Conservation (phyloP, 306 rosid genomes). For the Dalbergia cultrata region DNA sequence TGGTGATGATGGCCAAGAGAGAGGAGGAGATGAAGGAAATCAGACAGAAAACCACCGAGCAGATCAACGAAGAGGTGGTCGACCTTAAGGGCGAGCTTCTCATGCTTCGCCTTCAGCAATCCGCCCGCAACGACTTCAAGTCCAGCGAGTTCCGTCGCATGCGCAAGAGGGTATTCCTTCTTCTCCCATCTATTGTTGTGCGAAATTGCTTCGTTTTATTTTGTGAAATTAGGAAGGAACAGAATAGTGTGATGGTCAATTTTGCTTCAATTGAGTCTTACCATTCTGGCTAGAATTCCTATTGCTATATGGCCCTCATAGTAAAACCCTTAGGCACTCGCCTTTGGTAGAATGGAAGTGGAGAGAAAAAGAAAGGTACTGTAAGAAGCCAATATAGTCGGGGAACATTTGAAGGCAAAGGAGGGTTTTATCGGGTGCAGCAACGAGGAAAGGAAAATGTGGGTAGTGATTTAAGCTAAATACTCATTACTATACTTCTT, state of each 20-base stretch:
- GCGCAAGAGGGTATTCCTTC: slow-evolving; percentile 80
- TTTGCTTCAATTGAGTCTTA: slow-evolving; percentile 16
- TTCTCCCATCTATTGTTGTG: neutral
- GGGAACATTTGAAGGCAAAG: too few relatives aligned
- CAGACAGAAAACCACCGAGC: slow-evolving; percentile 67
- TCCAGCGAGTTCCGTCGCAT: slow-evolving; percentile 83
- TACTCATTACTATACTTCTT: too few relatives aligned
- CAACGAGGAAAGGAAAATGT: too few relatives aligned
- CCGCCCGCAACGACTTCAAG: slow-evolving; percentile 82
- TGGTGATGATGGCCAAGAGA: slow-evolving; percentile 88
- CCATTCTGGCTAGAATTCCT: slow-evolving; percentile 1
- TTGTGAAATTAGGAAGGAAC: slow-evolving; percentile 27
- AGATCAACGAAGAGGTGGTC: slow-evolving; percentile 83
- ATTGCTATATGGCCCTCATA: neutral
- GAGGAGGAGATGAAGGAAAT: slow-evolving; percentile 81
- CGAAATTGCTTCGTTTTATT: neutral
- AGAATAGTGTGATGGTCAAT: neutral
- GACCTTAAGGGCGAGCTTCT: slow-evolving; percentile 94
- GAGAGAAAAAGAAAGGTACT: too few relatives aligned
- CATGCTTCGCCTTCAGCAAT: slow-evolving; percentile 89
- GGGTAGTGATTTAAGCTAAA: too few relatives aligned
- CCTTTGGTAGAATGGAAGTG: neutral
- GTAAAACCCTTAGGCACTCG: neutral
- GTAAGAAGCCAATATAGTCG: too few relatives aligned
- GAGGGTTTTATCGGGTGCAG: too few relatives aligned